Evolutionary conservation across 1,139 yeast species (phyloP).

Genomic region (Debaryomyces udenii): DNA sequence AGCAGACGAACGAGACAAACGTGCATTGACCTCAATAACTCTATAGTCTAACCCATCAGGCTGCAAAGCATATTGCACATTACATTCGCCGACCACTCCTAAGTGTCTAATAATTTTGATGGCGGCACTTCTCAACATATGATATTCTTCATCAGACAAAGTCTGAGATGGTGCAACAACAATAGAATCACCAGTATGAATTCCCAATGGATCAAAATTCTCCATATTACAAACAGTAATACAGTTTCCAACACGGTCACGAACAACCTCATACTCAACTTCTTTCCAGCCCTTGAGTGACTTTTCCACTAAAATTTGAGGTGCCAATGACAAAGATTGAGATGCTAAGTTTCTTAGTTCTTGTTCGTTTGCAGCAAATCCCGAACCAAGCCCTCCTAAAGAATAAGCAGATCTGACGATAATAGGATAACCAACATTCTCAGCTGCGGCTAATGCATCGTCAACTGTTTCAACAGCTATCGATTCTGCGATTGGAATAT

Average conservation of each 20-base stretch:
- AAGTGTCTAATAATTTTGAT: constrained; percentile 95
- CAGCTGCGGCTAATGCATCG: constrained; percentile 89
- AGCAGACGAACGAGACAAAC: constrained; percentile 96
- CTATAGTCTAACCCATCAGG: constrained; percentile 95
- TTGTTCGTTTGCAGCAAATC: constrained; percentile 82
- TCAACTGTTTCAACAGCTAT: constrained; percentile 93
- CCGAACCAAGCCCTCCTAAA: constrained; percentile 97
- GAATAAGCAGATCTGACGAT: constrained; percentile 98
- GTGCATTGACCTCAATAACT: constrained; percentile 96
- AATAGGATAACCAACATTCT: constrained; percentile 87
- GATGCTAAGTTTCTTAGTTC: constrained; percentile 87
- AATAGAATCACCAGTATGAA: constrained; percentile 98
- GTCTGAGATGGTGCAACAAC: constrained; percentile 99
- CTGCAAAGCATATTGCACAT: constrained; percentile 94
- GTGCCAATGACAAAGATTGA: constrained; percentile 85
- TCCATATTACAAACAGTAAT: constrained; percentile 99
- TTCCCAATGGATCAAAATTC: constrained; percentile 96
- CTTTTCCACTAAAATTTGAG: constrained; percentile 94
- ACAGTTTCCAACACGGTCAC: constrained; percentile 95
- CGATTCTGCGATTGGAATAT: constrained; percentile 95
- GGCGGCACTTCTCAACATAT: constrained; percentile 97
- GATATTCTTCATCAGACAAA: constrained; percentile 93
- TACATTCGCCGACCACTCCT: constrained; percentile 99
- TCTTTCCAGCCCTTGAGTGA: constrained; percentile 99
- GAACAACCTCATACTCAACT: constrained; percentile 97